phyloP scores from a whole-genome alignment of 2,329 filamentous ascomycete species.

The Sporothrix pallida region DNA sequence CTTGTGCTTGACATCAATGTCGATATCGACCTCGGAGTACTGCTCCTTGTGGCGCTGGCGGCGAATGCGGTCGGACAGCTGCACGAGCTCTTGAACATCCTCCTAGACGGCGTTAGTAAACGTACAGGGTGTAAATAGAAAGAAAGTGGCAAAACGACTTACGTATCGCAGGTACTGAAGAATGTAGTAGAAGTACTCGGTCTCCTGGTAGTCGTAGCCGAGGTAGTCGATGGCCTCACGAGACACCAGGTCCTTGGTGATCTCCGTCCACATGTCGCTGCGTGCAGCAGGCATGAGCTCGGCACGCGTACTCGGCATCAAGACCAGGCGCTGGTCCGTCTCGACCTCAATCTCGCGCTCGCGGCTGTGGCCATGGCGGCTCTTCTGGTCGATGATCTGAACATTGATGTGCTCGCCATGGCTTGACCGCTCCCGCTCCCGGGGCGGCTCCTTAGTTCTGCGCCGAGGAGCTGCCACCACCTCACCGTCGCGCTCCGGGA shows the following conservation, averaged over 20 bases:
- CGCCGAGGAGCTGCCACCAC: constrained; percentile 38
- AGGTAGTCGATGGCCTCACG: constrained; percentile 83
- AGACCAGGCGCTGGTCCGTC: constrained; percentile 56
- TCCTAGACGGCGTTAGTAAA: constrained; percentile 64
- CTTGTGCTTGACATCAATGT: constrained; percentile 53
- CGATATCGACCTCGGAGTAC: constrained; percentile 48
- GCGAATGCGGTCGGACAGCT: constrained; percentile 82
- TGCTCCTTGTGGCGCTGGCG: constrained; percentile 59
- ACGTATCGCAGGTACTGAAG: constrained; percentile 90
- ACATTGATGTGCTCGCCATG: constrained; percentile 52
- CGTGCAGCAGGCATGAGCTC: constrained; percentile 50
- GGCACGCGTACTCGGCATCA: constrained; percentile 47
- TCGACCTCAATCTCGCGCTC: constrained; percentile 60
- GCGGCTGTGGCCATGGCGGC: constrained; percentile 49
- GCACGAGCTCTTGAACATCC: constrained; percentile 82
- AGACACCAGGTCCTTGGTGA: constrained; percentile 89
- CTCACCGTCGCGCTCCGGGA: constrained; percentile 66
- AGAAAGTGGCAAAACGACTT: constrained; percentile 51
- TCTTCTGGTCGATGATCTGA: constrained; percentile 51
- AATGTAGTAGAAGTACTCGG: constrained; percentile 86
- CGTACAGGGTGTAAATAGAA: constrained; percentile 4
- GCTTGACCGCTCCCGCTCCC: constrained; percentile 40
- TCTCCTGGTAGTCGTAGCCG: constrained; percentile 91
- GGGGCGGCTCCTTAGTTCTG: constrained; percentile 36
- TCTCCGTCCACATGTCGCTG: constrained; percentile 90